A percentile compares a stretch with the other conserved stretches of the same genome.
Conservation (phyloP, 371 early-diverging fungal species). For the Apophysomyces elegans region DNA sequence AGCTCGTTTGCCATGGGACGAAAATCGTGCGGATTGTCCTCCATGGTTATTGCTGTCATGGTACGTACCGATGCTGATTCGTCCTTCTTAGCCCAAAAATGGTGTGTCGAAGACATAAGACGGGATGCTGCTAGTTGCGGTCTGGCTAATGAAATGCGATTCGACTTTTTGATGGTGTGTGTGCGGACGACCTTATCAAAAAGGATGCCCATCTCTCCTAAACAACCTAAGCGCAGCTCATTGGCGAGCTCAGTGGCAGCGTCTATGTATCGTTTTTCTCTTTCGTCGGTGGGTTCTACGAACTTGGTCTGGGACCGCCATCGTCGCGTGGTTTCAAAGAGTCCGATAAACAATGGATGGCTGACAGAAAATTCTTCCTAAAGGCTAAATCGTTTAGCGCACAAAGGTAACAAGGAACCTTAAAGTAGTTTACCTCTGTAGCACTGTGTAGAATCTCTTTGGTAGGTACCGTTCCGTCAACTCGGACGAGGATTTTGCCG, state of each 20-base stretch:
- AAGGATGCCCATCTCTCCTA: constrained; percentile 38
- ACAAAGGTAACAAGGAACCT: not conserved
- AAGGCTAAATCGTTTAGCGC: constrained; percentile 1
- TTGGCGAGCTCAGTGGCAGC: constrained; percentile 29
- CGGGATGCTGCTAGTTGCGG: not conserved
- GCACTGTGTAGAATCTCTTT: constrained; percentile 18
- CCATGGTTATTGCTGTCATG: not conserved
- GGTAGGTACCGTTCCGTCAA: constrained; percentile 49
- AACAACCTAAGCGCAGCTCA: constrained; percentile 23
- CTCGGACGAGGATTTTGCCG: constrained; percentile 46
- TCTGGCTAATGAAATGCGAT: not conserved
- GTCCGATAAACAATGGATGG: constrained; percentile 33
- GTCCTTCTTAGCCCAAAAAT: not conserved
- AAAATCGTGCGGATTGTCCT: not conserved
- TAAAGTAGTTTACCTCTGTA: not conserved
- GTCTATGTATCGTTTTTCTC: constrained; percentile 2
- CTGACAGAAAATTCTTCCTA: constrained; percentile 18
- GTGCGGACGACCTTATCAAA: constrained; percentile 38
- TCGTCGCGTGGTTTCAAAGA: constrained; percentile 28
- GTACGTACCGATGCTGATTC: not conserved
- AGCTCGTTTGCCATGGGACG: not conserved
- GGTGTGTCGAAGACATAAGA: not conserved
- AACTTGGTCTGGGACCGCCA: constrained; percentile 15
- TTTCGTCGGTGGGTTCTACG: constrained; percentile 5
- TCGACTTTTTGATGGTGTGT: constrained; percentile 19